Conservation (phyloP, 176 grass and related monocot genomes). For the Oryza officinalis region DNA sequence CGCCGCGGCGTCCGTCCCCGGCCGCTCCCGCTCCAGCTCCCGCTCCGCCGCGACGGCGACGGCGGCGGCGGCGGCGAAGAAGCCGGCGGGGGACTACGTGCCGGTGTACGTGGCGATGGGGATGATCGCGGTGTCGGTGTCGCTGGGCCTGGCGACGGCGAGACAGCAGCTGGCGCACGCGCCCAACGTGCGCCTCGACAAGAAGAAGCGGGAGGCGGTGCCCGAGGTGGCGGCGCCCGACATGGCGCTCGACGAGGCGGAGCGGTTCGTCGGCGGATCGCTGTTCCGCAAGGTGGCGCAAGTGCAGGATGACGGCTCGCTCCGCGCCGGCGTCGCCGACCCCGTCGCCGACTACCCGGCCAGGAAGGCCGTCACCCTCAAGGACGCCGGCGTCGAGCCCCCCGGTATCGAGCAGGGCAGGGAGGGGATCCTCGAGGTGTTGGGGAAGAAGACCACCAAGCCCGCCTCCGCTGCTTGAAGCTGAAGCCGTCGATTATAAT, state of each 20-base stretch:
- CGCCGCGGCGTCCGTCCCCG: background rate
- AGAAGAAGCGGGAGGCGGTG: slow-evolving; percentile 79
- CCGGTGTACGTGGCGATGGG: slow-evolving; percentile 78
- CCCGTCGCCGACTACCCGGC: slow-evolving; percentile 34
- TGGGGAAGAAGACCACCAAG: slow-evolving; percentile 18
- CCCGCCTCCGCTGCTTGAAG: background rate
- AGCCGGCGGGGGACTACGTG: slow-evolving; percentile 52
- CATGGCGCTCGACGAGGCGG: slow-evolving; percentile 44
- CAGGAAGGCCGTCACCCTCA: slow-evolving; percentile 71
- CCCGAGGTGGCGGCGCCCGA: slow-evolving; percentile 73
- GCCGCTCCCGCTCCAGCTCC: background rate
- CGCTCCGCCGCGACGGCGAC: slow-evolving; percentile 1
- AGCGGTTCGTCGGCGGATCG: slow-evolving; percentile 55
- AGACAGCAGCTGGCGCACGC: slow-evolving; percentile 69
- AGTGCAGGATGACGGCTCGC: slow-evolving; percentile 59
- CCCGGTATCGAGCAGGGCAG: slow-evolving; percentile 39
- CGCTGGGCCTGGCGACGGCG: slow-evolving; percentile 66
- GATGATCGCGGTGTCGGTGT: slow-evolving; percentile 35
- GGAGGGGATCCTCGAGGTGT: slow-evolving; percentile 19
- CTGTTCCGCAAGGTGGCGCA: slow-evolving; percentile 74
- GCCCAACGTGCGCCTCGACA: slow-evolving; percentile 82
- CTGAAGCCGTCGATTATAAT: background rate
- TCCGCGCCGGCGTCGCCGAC: slow-evolving; percentile 53
- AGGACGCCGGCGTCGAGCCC: slow-evolving; percentile 67
- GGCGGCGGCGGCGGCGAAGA: background rate